phyloP scores from a whole-genome alignment of 106 monocot species.

The Allium cepa region DNA sequence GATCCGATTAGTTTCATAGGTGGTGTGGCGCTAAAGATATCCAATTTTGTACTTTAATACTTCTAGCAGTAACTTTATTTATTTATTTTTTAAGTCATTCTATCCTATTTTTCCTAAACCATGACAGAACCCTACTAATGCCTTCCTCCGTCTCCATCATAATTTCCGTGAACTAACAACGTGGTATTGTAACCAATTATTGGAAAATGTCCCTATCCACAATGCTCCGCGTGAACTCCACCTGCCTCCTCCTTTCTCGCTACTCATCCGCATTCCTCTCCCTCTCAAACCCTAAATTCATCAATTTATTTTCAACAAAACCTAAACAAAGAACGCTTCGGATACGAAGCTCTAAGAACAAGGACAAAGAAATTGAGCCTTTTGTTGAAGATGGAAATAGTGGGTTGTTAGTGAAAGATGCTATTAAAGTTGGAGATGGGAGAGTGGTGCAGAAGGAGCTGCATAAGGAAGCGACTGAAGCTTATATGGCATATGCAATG shows the following conservation, averaged over 20 bases:
- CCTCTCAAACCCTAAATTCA: constrained; percentile 1
- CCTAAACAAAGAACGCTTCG: constrained; percentile 13
- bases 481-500: constrained; percentile 99
- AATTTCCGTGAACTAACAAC: too few species aligned
- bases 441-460: constrained; percentile 67
- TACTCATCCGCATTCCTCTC: constrained; percentile 7
- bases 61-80: too few species aligned
- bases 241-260: constrained; percentile 34
- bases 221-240: constrained; percentile 40
- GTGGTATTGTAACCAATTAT: too few species aligned
- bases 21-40: too few species aligned
- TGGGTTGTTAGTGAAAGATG: constrained; percentile 43
- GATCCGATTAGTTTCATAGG: too few species aligned
- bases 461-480: constrained; percentile 91
- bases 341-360: constrained; percentile 25
- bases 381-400: constrained; percentile 34
- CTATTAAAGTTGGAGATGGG: constrained; percentile 20
- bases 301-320: constrained; percentile 30
- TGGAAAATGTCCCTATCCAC: constrained; percentile 21
- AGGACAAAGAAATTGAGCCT: constrained; percentile 9
- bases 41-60: too few species aligned
- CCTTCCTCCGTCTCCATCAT: too few species aligned
- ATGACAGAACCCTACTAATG: too few species aligned
- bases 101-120: too few species aligned
- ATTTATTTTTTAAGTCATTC: too few species aligned